These are phyloP conservation scores for Hypoxylon sp. DNA, from an alignment of 2,329 filamentous ascomycete genomes.

Conservation along the genomic window DNA sequence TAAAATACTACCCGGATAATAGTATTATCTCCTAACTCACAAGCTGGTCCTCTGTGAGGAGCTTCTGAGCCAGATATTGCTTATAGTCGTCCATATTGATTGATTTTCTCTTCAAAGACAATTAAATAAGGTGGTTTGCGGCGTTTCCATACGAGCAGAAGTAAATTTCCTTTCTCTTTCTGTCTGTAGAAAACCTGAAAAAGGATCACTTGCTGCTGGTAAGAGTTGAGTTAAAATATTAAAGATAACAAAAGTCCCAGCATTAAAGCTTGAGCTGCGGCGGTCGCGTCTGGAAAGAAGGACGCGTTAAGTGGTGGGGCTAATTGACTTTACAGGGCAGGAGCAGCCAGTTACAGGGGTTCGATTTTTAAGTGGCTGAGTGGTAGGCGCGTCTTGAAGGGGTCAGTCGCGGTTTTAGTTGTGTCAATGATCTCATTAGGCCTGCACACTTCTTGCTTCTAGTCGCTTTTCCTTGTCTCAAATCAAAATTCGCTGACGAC, in stretches of 20 bases:
- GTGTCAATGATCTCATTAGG: conserved; percentile 38
- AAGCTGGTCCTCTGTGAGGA: conserved; percentile 81
- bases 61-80: conserved; percentile 80
- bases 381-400: conserved; percentile 30
- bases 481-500: neutral
- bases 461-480: conserved; percentile 10
- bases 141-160: neutral
- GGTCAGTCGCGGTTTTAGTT: conserved; percentile 25
- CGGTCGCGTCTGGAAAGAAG: conserved; percentile 35
- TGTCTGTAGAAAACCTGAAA: neutral
- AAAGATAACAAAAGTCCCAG: conserved; percentile 2
- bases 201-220: neutral
- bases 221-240: conserved; percentile 7
- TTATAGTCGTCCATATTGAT: conserved; percentile 72
- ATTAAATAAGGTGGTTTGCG: conserved; percentile 17
- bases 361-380: conserved; percentile 33
- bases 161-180: neutral
- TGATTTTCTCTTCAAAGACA: neutral
- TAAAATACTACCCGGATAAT: conserved; percentile 11
- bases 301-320: conserved; percentile 54
- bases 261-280: neutral
- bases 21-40: conserved; percentile 62
- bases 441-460: neutral
- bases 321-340: conserved; percentile 18
- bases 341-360: conserved; percentile 23